Base-by-base conservation (phyloP, 1,284 basidiomycete species). In the Rhizoctonia solani region DNA sequence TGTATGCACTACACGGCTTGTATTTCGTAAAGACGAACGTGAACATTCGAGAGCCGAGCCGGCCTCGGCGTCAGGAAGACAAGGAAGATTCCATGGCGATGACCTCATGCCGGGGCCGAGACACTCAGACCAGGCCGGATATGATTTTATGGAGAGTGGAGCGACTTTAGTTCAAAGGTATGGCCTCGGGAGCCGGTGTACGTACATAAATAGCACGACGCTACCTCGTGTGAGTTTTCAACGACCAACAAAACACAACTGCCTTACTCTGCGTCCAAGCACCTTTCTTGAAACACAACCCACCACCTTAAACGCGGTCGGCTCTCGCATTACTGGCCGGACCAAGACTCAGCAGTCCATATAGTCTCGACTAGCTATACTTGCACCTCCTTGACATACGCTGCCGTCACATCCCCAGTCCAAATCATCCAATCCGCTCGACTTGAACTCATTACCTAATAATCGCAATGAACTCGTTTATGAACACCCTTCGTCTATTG, bases 381-480 rank as follows among this genome's bases (percentile, higher is more conserved):
- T 32, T n/a, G 29, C 21, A 52, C 21, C 30, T 52, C 41, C 23
- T 23, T 23, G 47, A 21, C 44, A 47, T 30, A 8, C 46, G 11
- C 27, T 5, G 30, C 29, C 11, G 21, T 19, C 23, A 23, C 47
- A 29, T 47, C 56, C 27, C 6, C 2, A 47, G 21, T 16, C 52
- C n/a, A n/a, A n/a, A 50, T 37, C 32, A 34, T 34, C 37, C 54
- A 3, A 59, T 34, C 13, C n/a, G n/a, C n/a, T n/a, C n/a, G n/a
- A n/a, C n/a, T n/a, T n/a, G n/a, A n/a, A n/a, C n/a, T n/a, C n/a
- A n/a, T n/a, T n/a, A n/a, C n/a, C n/a, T n/a, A n/a, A n/a, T n/a
- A n/a, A n/a, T n/a, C n/a, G n/a, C n/a, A n/a, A 68, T 68, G 67
- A 61, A 46, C 55, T 68, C 67, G 13, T 47, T 68, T 41, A 54